Evolutionary conservation across 371 early-diverging fungal genomes (phyloP), one percentile per base, ranked within the genome.

Genomic region (Rhizopus microsporus): DNA sequence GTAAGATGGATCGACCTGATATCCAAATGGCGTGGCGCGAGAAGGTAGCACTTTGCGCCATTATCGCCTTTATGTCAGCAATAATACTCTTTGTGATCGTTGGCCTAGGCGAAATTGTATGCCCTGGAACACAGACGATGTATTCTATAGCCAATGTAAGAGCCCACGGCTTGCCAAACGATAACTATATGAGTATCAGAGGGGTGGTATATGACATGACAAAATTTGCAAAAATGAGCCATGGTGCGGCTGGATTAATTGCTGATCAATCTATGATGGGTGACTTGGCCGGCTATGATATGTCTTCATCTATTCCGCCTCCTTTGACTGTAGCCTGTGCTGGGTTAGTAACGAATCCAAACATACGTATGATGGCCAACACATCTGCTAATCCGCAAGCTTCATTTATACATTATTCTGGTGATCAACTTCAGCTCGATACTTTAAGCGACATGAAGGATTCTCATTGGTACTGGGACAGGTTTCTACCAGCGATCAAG

Each of bases 21-120:
- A 83, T 92, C 47, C 88, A 87, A 52, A 86, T 93, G 77, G 95
- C 97, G 4, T 96, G 97, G 97, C 84, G 95, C 50, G 97, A 96
- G 70, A 95, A 97, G 71, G 84, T 96, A 1, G 86, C 95, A 2
- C 80, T 97, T 10, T 94, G 93, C 62, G 71, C 91, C 55, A 57
- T 96, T 34, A 94, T 97, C 63, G 70, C 84, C 44, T 66, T 92
- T 45, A 64, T 91, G 68, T 92, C 90, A 59, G 77, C 77, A 12
- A 52, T 85, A 35, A 81, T 90, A 30, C 71, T 96, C 17, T 93
- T 97, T 69, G 89, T 91, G 67, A 94, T 97, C 59, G 79, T 92
- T 4, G 88, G 89, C 29, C 73, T 95, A 15, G 93, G 95, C 13
- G 71, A 83, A 54, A 69, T 95, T 32, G 74, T 97, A 29, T 97